Percentiles rank a stretch among this genome's conserved stretches.
These are phyloP conservation scores for Pseudogymnoascus sp. DNA, from an alignment of 2,329 filamentous ascomycete genomes.

Conservation along the genomic window DNA sequence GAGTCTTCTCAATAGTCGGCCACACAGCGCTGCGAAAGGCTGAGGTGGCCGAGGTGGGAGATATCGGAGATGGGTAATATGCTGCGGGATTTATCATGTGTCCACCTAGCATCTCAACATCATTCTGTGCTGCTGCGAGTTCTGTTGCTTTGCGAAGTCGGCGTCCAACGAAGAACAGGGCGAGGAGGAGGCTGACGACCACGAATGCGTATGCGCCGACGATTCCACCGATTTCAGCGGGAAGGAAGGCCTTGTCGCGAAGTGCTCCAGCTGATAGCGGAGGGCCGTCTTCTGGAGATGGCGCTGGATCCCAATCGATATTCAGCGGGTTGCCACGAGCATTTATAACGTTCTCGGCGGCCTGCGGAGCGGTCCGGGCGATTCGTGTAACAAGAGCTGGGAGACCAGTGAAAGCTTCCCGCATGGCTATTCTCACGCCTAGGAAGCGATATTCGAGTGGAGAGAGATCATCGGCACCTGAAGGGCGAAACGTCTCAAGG, in stretches of 20 bases:
- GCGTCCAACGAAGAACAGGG: conserved; percentile 54
- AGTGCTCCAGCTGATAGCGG: conserved; percentile 49
- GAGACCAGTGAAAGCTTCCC: conserved; percentile 3
- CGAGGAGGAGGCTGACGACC: conserved; percentile 62
- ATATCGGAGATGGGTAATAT: conserved; percentile 19
- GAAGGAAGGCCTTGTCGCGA: conserved; percentile 57
- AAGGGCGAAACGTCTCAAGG: conserved; percentile 9
- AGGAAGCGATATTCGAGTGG: not conserved
- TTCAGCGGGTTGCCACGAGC: conserved; percentile 16
- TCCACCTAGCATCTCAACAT: conserved; percentile 25
- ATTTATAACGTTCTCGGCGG: conserved; percentile 11
- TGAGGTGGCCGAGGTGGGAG: conserved; percentile 26
- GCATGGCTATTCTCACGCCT: not conserved
- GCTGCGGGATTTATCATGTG: conserved; percentile 37
- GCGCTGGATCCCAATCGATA: conserved; percentile 47
- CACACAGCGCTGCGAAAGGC: conserved; percentile 40
- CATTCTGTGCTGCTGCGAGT: conserved; percentile 16
- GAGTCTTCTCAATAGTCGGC: conserved; percentile 36
- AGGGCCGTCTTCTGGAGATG: conserved; percentile 52
- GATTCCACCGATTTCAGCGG: conserved; percentile 75
- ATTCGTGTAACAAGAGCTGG: conserved; percentile 8
- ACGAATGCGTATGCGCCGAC: conserved; percentile 74
- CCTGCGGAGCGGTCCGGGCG: not conserved
- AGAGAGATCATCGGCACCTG: conserved; percentile 8
- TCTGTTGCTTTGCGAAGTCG: conserved; percentile 34